These are phyloP conservation scores for Pontederia crassipes DNA, from an alignment of 176 grass and related monocot species.

Conservation along the genomic window DNA sequence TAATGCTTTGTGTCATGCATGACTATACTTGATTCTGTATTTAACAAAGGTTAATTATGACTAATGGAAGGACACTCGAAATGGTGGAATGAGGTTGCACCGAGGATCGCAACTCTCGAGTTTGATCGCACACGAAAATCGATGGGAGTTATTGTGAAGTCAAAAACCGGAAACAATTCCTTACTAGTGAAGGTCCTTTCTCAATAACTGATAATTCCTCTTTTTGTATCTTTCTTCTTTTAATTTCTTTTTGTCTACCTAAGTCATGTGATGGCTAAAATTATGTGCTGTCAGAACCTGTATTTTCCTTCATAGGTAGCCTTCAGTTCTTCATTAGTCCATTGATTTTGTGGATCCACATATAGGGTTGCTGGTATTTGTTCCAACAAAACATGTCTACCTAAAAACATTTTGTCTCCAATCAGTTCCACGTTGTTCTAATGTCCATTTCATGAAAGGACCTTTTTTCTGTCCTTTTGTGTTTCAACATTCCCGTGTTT, in stretches of 20 bases:
- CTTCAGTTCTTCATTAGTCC: no score
- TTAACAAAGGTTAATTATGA: not conserved
- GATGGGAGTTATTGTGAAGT: conserved; percentile 9
- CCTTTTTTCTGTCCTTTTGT: no score
- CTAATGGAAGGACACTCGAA: not conserved
- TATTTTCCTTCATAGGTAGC: not conserved
- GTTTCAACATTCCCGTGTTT: no score
- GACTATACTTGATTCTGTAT: not conserved
- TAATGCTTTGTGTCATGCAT: not conserved
- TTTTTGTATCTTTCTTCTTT: not conserved
- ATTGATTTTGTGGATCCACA: no score
- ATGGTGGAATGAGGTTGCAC: conserved; percentile 3
- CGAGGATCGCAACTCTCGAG: conserved; percentile 1
- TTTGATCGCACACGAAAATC: conserved; percentile 4
- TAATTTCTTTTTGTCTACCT: not conserved
- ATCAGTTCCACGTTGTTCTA: no score
- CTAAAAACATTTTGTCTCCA: no score
- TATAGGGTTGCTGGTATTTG: no score
- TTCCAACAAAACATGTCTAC: no score
- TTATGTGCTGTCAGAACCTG: no score
- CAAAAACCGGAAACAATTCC: conserved; percentile 3
- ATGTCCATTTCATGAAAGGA: no score
- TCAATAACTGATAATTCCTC: not conserved
- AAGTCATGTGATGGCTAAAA: not conserved
- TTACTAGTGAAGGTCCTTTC: conserved; percentile 3